Conservation (phyloP, 768 basidiomycete genomes). For the Tylopilus subfusipes region DNA sequence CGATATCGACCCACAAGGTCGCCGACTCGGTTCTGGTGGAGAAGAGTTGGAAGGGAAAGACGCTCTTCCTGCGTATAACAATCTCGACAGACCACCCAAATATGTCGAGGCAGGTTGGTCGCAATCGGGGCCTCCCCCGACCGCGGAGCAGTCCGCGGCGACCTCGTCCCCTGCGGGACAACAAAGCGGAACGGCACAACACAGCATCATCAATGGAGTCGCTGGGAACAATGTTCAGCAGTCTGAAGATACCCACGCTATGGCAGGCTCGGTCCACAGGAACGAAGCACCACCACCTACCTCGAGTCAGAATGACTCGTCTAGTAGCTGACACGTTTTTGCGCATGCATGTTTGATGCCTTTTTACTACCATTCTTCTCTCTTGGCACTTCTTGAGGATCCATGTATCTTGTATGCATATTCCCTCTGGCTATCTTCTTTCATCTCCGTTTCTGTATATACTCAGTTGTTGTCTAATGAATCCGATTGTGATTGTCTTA, state of each 20-base stretch:
- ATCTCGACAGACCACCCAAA: constrained; percentile 43
- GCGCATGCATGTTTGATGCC: not conserved
- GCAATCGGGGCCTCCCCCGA: not conserved
- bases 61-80: constrained; percentile 45
- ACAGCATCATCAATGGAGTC: not conserved
- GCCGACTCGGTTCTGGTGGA: constrained; percentile 33
- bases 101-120: constrained; percentile 32
- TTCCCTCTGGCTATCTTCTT: not conserved
- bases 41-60: constrained; percentile 42
- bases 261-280: not conserved
- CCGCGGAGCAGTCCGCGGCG: not conserved
- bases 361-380: not conserved
- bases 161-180: not conserved
- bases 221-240: not conserved
- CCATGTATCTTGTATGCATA: not conserved
- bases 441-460: not conserved
- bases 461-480: not conserved
- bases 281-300: not conserved
- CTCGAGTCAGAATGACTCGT: not conserved
- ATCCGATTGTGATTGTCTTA: not conserved
- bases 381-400: not conserved
- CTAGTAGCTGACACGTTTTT: constrained; percentile 5
- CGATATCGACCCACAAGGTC: constrained; percentile 41
- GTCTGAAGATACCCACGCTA: not conserved
- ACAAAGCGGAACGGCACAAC: not conserved